These are phyloP conservation scores for Discostella stelligera DNA, from an alignment of 352 stramenopile genomes.

Conservation along the genomic window DNA sequence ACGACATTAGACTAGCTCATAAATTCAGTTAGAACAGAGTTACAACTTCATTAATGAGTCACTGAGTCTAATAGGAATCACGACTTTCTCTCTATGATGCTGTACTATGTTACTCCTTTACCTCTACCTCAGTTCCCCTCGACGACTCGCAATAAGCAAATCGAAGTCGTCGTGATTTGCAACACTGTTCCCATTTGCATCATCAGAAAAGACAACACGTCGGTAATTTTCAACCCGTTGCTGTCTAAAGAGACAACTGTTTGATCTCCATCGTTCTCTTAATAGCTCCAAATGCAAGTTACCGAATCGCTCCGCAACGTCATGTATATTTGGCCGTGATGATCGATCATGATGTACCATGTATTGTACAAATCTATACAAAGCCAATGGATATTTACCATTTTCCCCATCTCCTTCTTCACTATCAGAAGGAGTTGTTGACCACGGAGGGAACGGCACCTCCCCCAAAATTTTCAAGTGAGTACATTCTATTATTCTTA, in stretches of 20 bases:
- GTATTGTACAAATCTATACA: constrained; percentile 43
- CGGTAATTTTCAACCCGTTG: neutral
- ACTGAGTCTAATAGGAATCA: too few species aligned
- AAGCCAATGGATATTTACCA: constrained; percentile 26
- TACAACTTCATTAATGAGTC: too few species aligned
- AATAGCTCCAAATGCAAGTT: constrained; percentile 31
- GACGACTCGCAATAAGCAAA: constrained; percentile 34
- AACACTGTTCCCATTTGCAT: neutral
- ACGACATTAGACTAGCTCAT: too few species aligned
- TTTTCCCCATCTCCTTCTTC: constrained; percentile 6
- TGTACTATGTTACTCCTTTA: neutral
- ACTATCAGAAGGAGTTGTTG: neutral
- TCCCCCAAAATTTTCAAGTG: constrained; percentile 73
- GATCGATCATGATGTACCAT: constrained; percentile 41
- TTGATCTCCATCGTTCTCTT: constrained; percentile 19
- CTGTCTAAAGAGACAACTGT: neutral
- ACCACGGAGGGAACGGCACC: constrained; percentile 74
- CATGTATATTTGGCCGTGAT: constrained; percentile 24
- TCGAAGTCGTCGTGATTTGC: constrained; percentile 31
- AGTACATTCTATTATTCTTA: constrained; percentile 75
- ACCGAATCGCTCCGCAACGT: constrained; percentile 25
- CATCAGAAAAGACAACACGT: neutral
- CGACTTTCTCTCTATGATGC: too few species aligned
- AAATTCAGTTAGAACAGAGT: too few species aligned
- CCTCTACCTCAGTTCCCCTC: neutral